phyloP scores from a whole-genome alignment of 495 filamentous ascomycete species.

The Penicillium cataractarum region DNA sequence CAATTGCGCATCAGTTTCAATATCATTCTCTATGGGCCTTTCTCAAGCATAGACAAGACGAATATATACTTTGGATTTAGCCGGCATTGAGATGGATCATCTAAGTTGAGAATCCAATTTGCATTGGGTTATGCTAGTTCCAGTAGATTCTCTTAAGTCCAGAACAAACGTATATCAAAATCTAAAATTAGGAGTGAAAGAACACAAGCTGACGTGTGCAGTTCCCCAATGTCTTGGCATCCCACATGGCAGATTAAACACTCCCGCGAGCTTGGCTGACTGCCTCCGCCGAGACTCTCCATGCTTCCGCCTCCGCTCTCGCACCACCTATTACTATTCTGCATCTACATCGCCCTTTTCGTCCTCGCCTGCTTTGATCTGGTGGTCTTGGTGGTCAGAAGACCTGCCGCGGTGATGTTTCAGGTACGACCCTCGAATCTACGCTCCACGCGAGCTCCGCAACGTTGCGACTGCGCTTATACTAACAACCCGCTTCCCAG shows the following conservation, averaged over 20 bases:
- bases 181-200: not conserved
- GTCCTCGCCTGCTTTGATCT: constrained; percentile 28
- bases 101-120: too few species aligned
- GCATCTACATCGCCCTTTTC: constrained; percentile 26
- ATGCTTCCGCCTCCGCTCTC: constrained; percentile 31
- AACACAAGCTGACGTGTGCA: not conserved
- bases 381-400: constrained; percentile 38
- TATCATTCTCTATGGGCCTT: too few species aligned
- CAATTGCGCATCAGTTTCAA: too few species aligned
- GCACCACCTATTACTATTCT: constrained; percentile 22
- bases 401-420: constrained; percentile 51
- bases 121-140: too few species aligned
- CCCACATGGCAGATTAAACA: not conserved
- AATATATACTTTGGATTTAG: too few species aligned
- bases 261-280: not conserved
- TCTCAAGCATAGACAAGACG: too few species aligned
- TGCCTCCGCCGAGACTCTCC: constrained; percentile 6
- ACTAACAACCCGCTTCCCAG: constrained; percentile 46
- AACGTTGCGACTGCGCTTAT: constrained; percentile 3
- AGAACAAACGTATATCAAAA: not conserved
- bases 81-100: too few species aligned
- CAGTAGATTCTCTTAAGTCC: not conserved
- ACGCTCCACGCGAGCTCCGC: constrained; percentile 3
- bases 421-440: constrained; percentile 39
- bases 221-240: not conserved